Evolutionary conservation across 1,284 basidiomycete species (phyloP), one percentile per base, ranked within the genome.

Genomic region (Mycosarcoma mackinlayi): DNA sequence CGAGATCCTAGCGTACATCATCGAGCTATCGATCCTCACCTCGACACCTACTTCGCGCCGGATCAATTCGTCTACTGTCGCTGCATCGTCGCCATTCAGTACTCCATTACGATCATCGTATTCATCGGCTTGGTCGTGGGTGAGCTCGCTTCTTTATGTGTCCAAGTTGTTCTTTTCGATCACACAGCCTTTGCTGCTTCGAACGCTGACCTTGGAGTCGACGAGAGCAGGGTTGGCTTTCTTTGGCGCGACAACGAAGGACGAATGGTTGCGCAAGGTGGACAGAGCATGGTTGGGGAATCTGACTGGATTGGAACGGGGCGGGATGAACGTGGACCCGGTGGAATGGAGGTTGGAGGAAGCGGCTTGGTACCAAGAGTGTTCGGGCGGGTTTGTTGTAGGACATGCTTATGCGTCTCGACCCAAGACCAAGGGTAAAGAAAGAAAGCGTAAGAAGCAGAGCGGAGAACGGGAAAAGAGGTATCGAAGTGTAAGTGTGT

Each of bases 321-420:
- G 42, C 3, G 6, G 51, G 3, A 4, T 50, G 3, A 35, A 23
- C 2, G 8, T 68, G 0, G 50, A 68, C 14, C 69, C 64, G 16
- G 18, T 64, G 0, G 24, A 25, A 21, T 18, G 52, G 33, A 38
- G 35, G n/a, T 27, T 73, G 18, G 11, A 45, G 2, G 64, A 73
- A 31, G 64, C 57, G 1, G 69, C 40, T 3, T 73, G 69, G 69
- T 73, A 61, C 34, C 56, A 67, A 13, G 61, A 68, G 47, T 47
- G 60, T 38, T 47, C 55, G 9, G 60, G 69, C 9, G 69, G 69
- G 7, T 73, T 68, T 21, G 41, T 73, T 6, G 55, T 73, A 1
- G 69, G 64, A 0, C 69, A 73, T 47, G 56, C 64, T 13, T 73
- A 68, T 48, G 63, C 69, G 4, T 39, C 52, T 1, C 39, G 62